Percentiles rank a stretch among this genome's conserved stretches.
Evolutionary conservation across 805 yeast species (phyloP).

Genomic region (Pichia occidentalis): DNA sequence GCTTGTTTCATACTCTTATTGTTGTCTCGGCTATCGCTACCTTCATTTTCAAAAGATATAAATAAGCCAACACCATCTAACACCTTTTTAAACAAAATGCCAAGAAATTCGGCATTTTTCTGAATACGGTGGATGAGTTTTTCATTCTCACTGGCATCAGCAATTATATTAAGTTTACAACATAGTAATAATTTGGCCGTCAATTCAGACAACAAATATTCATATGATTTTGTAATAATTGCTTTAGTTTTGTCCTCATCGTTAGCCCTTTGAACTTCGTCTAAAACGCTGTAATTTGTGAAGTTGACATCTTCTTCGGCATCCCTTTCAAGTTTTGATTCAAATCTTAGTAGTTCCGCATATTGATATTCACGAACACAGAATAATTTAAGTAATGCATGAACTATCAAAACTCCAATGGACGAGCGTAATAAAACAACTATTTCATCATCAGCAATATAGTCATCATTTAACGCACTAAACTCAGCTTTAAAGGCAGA

Average conservation of each 20-base stretch:
- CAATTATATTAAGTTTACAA: conserved; percentile 5
- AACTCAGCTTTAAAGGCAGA: conserved; percentile 12
- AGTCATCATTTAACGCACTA: no score
- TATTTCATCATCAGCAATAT: conserved; percentile 6
- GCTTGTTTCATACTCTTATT: conserved; percentile 4
- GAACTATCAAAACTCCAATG: conserved; percentile 12
- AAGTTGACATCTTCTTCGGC: conserved; percentile 41
- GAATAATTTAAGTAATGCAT: conserved; percentile 36
- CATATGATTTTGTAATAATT: conserved; percentile 14
- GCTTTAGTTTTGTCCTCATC: neutral
- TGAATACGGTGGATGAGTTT: conserved; percentile 17
- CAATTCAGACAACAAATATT: conserved; percentile 18
- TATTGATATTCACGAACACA: conserved; percentile 42
- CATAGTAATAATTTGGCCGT: conserved; percentile 21
- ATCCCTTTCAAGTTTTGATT: conserved; percentile 40
- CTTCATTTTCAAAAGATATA: neutral
- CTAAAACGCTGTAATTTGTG: conserved; percentile 12
- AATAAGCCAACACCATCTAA: conserved; percentile 8
- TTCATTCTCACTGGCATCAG: conserved; percentile 7
- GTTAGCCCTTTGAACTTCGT: neutral
- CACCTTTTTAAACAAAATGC: conserved; percentile 16
- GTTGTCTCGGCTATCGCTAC: neutral
- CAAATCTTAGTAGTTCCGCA: conserved; percentile 29
- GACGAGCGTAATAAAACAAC: conserved; percentile 2
- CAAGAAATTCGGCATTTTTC: conserved; percentile 22